Evolutionary conservation across 2,329 filamentous ascomycete genomes (phyloP), one percentile per base, ranked within the genome.

Genomic region (Onygenales sp.): DNA sequence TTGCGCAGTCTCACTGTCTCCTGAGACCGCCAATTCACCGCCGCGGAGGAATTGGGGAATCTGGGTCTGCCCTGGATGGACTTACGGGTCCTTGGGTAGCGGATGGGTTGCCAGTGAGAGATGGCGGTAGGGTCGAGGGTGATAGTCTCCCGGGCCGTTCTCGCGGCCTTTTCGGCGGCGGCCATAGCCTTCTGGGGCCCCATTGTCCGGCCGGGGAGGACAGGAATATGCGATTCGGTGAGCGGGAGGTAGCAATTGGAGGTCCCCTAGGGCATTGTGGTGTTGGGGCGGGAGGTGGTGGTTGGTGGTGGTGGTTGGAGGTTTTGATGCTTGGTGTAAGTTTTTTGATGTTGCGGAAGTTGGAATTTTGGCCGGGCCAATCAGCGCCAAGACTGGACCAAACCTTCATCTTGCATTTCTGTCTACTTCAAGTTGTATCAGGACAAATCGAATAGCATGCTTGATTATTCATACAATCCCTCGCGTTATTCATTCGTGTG

Each of bases 11-110:
- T 68, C 42, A 61, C 63, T 21, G 65, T 64, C 55, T 75, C 72
- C 46, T 66, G 66, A 14, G 55, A 58, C 56, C 65, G 62, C 50
- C 68, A 65, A 55, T 67, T 59, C 59, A 69, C 69, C 59, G 66
- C 72, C n/a, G 73, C 72, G 62, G 70, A 73, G 2, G 73, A 75
- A 39, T 60, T 61, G 33, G 63, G 62, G 44, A 70, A 60, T 46
- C 72, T 64, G 43, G 60, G 56, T 57, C 66, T 70, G 27, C 73
- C 73, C 60, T 76, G 73, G 46, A 75, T 74, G 49, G 69, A 54
- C 33, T 56, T 58, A 38, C 53, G 46, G 17, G 55, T 41, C 14
- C 45, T 39, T n/a, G 58, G 57, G 43, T 51, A 58, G 41, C 57
- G 59, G 39, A 59, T 55, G 33, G 48, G 50, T 13, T 45, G 45